phyloP scores from a whole-genome alignment of 345 rosid species.

The Rubroshorea leprosula region DNA sequence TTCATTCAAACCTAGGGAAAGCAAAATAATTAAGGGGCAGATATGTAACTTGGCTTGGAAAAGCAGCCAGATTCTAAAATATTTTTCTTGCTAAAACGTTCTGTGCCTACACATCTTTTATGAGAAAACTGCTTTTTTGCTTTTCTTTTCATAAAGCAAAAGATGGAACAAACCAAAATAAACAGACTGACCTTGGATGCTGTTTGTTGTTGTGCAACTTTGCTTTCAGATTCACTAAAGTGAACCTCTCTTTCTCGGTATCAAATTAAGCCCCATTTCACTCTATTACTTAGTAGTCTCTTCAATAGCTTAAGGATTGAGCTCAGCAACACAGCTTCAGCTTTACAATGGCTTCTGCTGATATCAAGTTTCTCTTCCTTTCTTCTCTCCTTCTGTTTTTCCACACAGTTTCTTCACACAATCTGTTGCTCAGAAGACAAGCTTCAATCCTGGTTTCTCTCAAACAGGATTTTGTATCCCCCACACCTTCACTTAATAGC shows the following conservation, averaged over 20 bases:
- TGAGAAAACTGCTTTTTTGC: slow-evolving; percentile 34
- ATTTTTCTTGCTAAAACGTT: slow-evolving; percentile 27
- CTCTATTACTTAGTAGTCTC: slow-evolving; percentile 11
- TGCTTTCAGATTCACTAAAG: slow-evolving; percentile 16
- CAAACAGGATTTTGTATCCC: slow-evolving; percentile 37
- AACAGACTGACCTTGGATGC: slow-evolving; percentile 29
- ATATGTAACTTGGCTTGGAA: slow-evolving; percentile 18
- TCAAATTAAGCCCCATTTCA: not conserved
- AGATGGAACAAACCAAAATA: slow-evolving; percentile 25
- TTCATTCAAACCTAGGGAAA: slow-evolving; percentile 1
- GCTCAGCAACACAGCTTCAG: no score
- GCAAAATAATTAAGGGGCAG: slow-evolving; percentile 13
- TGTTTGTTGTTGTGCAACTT: slow-evolving; percentile 28
- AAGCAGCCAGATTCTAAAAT: slow-evolving; percentile 18
- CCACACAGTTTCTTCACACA: slow-evolving; percentile 23
- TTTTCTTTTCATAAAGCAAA: slow-evolving; percentile 43
- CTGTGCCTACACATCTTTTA: slow-evolving; percentile 28
- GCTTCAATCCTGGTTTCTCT: slow-evolving; percentile 52
- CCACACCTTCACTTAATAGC: slow-evolving; percentile 34
- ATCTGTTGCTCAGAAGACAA: slow-evolving; percentile 37
- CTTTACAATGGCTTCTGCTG: slow-evolving; percentile 19
- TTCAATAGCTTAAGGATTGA: no score
- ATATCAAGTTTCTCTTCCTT: slow-evolving; percentile 7
- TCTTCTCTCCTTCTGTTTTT: slow-evolving; percentile 21
- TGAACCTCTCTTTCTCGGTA: slow-evolving; percentile 1